These are phyloP conservation scores for Herpetomonas tarakana DNA, from an alignment of 208 protist species.

Conservation along the genomic window DNA sequence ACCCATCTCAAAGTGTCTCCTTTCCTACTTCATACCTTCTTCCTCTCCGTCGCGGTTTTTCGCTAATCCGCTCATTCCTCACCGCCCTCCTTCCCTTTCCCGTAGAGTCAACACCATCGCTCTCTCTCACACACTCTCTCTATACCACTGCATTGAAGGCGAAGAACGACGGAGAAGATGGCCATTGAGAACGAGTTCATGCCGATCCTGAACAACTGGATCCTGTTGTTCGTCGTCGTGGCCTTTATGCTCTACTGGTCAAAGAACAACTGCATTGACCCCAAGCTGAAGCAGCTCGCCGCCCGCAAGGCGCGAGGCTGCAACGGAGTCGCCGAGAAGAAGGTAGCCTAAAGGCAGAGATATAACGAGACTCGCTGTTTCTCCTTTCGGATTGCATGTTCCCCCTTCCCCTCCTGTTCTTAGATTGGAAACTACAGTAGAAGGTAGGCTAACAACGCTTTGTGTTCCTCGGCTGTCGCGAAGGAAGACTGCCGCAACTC, in stretches of 20 bases:
- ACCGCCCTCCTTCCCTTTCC: not conserved
- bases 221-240: constrained; percentile 31
- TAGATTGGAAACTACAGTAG: too few species aligned
- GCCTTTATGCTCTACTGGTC: constrained; percentile 16
- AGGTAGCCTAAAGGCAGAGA: not conserved
- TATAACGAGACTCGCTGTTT: not conserved
- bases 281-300: constrained; percentile 1
- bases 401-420: too few species aligned
- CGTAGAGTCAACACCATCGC: not conserved
- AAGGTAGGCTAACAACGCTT: too few species aligned
- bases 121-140: too few species aligned
- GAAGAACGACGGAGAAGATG: constrained; percentile 14
- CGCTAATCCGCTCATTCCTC: too few species aligned
- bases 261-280: constrained; percentile 14
- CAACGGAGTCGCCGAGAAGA: not conserved
- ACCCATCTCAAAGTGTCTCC: too few species aligned
- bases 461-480: too few species aligned
- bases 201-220: constrained; percentile 48
- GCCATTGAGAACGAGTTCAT: constrained; percentile 42
- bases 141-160: too few species aligned
- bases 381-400: too few species aligned
- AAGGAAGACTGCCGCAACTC: too few species aligned
- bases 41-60: too few species aligned
- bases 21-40: too few species aligned
- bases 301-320: not conserved